Base-by-base conservation (phyloP, 768 basidiomycete species). In the Cystofilobasidium capitatum region DNA sequence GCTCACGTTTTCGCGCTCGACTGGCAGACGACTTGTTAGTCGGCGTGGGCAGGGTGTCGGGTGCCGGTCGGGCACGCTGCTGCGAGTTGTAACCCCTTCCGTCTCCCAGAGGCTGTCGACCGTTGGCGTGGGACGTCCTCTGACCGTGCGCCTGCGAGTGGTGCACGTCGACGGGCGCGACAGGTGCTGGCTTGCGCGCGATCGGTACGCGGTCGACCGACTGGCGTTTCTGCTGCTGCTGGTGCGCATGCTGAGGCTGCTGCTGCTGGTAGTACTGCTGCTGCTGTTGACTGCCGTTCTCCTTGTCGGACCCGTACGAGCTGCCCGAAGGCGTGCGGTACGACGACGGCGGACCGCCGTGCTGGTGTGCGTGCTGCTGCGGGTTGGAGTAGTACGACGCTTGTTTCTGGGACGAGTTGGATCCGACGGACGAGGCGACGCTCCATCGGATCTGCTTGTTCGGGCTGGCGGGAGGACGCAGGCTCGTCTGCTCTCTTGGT, bases 401-500 rank as follows among this genome's bases (percentile, higher is more conserved):
- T 33, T 57, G 55, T 29, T 62, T 44, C 42, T 44, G 61, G 5
- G 66, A 68, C 17, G 66, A 62, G 17, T 47, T 36, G 10, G 66
- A 62, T 10, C 51, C 59, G 58, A 57, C 54, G 29, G 76, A 75
- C 14, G 75, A 76, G 24, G 72, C 72, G 62, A 74, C 73, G 40
- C 69, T 70, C 76, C 76, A 76, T 61, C 76, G 66, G 20, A 74
- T 65, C 10, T n/a, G n/a, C n/a, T 63, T 57, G 59, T 70, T 71
- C 29, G 71, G 64, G 31, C 40, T 47, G 8, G 61, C 47, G 9
- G 70, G 64, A 44, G 69, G 64, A 10, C 72, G 55, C 14, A 75
- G 75, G 39, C 74, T 70, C 62, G 74, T 69, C 5, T 72, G 71
- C 1, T 73, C 72, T 71, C 75, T 42, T 29, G 68, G 70, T 24